Conservation (phyloP, 495 filamentous ascomycete genomes). For the Recurvomyces mirabilis region DNA sequence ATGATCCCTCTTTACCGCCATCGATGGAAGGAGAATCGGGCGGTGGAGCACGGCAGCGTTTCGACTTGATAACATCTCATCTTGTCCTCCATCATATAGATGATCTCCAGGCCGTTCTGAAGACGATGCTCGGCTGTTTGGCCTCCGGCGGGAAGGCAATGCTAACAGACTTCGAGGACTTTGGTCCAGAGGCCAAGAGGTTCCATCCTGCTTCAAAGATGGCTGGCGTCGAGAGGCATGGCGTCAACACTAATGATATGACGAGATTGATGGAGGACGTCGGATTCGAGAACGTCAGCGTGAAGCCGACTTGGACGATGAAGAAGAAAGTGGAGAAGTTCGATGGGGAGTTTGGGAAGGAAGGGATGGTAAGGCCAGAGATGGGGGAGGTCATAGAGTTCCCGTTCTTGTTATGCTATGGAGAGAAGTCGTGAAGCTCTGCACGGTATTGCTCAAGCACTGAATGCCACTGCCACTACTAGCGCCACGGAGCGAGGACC, state of each 20-base stretch:
- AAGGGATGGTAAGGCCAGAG: constrained; percentile 14
- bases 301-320: constrained; percentile 36
- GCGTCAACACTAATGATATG: constrained; percentile 35
- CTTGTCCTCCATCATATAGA: constrained; percentile 46
- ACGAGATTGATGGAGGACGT: constrained; percentile 32
- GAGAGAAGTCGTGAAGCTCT: constrained; percentile 24
- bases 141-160: constrained; percentile 36
- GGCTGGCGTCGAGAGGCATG: constrained; percentile 44
- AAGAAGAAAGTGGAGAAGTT: constrained; percentile 35
- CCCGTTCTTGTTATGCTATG: constrained; percentile 43
- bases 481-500: no score
- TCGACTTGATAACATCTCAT: constrained; percentile 41
- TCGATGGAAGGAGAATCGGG: constrained; percentile 1
- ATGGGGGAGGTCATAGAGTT: constrained; percentile 33
- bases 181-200: constrained; percentile 38
- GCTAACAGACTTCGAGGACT: constrained; percentile 49
- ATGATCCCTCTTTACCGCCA: constrained; percentile 17
- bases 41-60: constrained; percentile 24
- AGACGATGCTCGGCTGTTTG: constrained; percentile 34
- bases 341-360: constrained; percentile 20
- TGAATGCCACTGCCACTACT: no score
- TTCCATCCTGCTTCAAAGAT: constrained; percentile 43
- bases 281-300: constrained; percentile 38
- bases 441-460: no score
- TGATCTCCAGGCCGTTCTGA: constrained; percentile 31